A percentile compares a stretch with the other conserved stretches of the same genome.
These are phyloP conservation scores for Tetrapisispora nanseiensis DNA, from an alignment of 805 yeast species.

Conservation along the genomic window DNA sequence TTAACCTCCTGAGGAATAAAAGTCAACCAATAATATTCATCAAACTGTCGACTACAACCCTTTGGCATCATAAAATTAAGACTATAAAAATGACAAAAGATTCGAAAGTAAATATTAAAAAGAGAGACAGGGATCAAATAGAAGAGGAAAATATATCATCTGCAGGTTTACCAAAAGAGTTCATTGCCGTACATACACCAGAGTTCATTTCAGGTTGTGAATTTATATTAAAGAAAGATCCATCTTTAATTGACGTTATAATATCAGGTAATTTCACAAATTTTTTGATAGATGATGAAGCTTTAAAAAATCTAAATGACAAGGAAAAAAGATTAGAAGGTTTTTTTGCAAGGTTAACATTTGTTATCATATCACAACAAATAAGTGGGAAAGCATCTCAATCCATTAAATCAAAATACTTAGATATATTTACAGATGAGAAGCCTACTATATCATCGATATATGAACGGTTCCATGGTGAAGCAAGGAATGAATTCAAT, in stretches of 20 bases:
- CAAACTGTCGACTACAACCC: too few species aligned
- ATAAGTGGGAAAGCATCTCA: conserved; percentile 73
- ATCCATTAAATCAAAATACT: conserved; percentile 46
- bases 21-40: background rate
- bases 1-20: background rate
- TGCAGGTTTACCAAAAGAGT: conserved; percentile 17
- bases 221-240: conserved; percentile 30
- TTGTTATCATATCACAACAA: conserved; percentile 59
- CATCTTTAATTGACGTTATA: conserved; percentile 27
- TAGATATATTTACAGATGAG: conserved; percentile 27
- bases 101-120: background rate
- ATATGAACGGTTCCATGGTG: conserved; percentile 29
- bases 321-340: conserved; percentile 15
- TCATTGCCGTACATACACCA: conserved; percentile 20
- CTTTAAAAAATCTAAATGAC: background rate
- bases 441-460: conserved; percentile 34
- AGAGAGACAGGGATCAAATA: background rate
- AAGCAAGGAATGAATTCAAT: conserved; percentile 30
- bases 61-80: background rate
- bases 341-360: conserved; percentile 35
- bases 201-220: conserved; percentile 31
- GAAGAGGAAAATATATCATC: background rate
- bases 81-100: background rate
- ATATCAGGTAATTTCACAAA: conserved; percentile 20
- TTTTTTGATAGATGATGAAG: conserved; percentile 14